These are phyloP conservation scores for Aspergillus leporis DNA, from an alignment of 495 filamentous ascomycete species.

Conservation along the genomic window DNA sequence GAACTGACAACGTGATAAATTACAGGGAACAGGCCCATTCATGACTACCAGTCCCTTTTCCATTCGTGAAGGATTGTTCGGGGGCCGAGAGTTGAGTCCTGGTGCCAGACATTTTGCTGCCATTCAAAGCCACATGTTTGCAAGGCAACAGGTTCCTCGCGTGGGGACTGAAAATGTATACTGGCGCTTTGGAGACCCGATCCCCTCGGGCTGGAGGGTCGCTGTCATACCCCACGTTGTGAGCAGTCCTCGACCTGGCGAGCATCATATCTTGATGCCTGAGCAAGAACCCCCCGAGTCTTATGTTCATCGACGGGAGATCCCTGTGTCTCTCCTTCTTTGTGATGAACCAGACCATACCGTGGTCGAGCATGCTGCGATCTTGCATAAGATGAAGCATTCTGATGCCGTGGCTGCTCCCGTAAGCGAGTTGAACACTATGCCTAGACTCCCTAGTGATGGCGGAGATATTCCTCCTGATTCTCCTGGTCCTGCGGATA, in stretches of 20 bases:
- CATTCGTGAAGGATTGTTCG: background rate
- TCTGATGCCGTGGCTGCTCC: background rate
- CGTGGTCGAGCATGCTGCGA: background rate
- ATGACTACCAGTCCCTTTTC: background rate
- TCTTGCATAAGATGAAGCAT: background rate
- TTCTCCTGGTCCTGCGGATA: background rate
- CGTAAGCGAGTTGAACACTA: background rate
- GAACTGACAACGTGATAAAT: background rate
- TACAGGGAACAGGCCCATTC: background rate
- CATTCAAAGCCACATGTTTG: background rate
- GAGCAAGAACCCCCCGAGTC: background rate
- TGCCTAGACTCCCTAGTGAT: background rate
- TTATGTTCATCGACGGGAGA: background rate
- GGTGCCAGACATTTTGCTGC: background rate
- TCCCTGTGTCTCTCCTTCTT: background rate
- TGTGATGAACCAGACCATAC: background rate
- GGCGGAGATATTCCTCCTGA: background rate
- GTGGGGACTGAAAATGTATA: background rate
- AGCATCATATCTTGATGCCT: background rate
- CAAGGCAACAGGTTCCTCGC: background rate
- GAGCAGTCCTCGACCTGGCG: background rate
- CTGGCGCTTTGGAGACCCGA: background rate
- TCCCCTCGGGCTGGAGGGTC: background rate
- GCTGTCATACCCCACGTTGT: background rate
- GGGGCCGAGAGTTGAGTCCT: background rate